Percentiles rank a stretch among this genome's conserved stretches.
Conservation (phyloP, 306 rosid species). For the Cucumis melo region DNA sequence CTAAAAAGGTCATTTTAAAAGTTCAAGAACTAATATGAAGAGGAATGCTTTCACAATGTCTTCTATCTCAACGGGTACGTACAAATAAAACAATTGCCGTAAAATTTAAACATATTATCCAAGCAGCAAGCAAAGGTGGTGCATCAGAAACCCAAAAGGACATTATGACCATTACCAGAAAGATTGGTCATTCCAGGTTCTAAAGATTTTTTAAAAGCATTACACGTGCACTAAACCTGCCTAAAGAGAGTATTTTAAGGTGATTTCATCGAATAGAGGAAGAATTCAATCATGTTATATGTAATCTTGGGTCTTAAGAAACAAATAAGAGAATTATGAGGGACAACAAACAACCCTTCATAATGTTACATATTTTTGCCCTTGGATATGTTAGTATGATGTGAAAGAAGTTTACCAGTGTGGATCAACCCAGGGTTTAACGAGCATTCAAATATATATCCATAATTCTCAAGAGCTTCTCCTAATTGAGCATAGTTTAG, state of each 20-base stretch:
- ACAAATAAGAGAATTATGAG: not conserved
- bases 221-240: not conserved
- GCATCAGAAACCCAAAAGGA: not conserved
- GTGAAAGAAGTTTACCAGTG: slow-evolving; percentile 26
- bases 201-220: not conserved
- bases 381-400: not conserved
- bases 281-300: not conserved
- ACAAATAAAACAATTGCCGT: not conserved
- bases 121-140: not conserved
- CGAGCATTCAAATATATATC: slow-evolving; percentile 46
- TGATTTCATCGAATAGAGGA: not conserved
- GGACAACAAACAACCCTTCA: not conserved
- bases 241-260: not conserved
- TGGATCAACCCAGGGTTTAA: slow-evolving; percentile 16
- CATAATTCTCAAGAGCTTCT: slow-evolving; percentile 65
- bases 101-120: not conserved
- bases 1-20: not conserved
- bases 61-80: not conserved
- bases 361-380: not conserved
- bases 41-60: not conserved
- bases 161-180: not conserved
- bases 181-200: not conserved
- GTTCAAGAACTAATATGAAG: not conserved
- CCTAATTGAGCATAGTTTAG: slow-evolving; percentile 52
- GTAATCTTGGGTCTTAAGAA: not conserved